Base-by-base conservation (phyloP, 2,329 filamentous ascomycete genomes). In the Cladophialophora yegresii region DNA sequence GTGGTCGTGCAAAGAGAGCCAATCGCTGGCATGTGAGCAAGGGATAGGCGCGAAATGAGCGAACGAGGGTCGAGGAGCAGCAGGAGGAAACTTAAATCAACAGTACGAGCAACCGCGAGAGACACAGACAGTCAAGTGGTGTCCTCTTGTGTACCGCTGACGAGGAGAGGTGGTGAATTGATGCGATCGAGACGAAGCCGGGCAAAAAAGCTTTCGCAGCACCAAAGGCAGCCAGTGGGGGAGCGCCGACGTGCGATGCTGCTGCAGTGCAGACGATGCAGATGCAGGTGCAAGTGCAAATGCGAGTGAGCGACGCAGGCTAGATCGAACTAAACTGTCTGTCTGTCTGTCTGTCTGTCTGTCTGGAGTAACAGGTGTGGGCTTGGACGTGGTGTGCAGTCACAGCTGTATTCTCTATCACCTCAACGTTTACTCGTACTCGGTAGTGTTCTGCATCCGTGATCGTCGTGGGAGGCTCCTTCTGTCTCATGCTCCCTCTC, bases 31-130 rank as follows among this genome's bases (percentile, higher is more conserved):
- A 23, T 49, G 30, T 57, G 51, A 43, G 63, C 51, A 59, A 68
- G 61, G 63, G 58, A 64, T 59, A 56, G 58, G 64, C 66, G 66
- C 66, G 66, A 64, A 59, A 68, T 51, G 47, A 49, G 54, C 54
- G 53, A 66, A 54, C n/a, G 43, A 62, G 65, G 51, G 61, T 63
- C 57, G 32, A 54, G 47, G 5, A 53, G 59, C 56, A 50, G 30
- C 61, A 43, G 36, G 5, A n/a, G 36, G 36, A 43, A 43, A 61
- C 60, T 61, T 63, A 63, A 55, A 61, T 65, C 63, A 50, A 67
- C 59, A 60, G 58, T 50, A 40, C 59, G 16, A 20, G 54, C 10
- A 51, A 36, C 16, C 12, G 22, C 20, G 45, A 54, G 58, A 61
- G 58, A 61, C 58, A 61, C 49, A 59, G 45, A 59, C 51, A 61